Percentiles rank a stretch among this genome's conserved stretches.
These are phyloP conservation scores for Hanseniaspora occidentalis DNA, from an alignment of 805 yeast species.

Conservation along the genomic window DNA sequence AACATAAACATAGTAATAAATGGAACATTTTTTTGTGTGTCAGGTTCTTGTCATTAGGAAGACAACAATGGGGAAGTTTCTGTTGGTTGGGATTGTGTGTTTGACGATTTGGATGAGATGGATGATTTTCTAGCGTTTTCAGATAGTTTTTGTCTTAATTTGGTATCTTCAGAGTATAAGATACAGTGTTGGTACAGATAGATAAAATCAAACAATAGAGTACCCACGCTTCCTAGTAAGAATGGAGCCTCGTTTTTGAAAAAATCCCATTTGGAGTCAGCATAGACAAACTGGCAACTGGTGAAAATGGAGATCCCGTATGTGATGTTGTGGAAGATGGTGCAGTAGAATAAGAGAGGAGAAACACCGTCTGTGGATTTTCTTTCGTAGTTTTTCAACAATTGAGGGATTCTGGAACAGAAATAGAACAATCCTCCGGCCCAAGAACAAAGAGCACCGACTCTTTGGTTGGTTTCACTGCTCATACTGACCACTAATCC, in stretches of 20 bases:
- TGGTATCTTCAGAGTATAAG: slow-evolving; percentile 21
- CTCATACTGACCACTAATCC: slow-evolving; percentile 15
- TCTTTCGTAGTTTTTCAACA: slow-evolving; percentile 59
- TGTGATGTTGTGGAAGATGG: slow-evolving; percentile 63
- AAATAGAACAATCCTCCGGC: slow-evolving; percentile 63
- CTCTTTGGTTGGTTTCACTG: slow-evolving; percentile 5
- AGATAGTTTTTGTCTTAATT: slow-evolving; percentile 12
- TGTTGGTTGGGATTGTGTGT: no score
- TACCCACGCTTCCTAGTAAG: slow-evolving; percentile 76
- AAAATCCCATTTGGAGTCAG: slow-evolving; percentile 32
- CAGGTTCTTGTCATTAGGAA: neutral
- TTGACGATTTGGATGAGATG: no score
- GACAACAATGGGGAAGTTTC: neutral
- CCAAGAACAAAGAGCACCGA: slow-evolving; percentile 37
- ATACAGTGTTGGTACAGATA: slow-evolving; percentile 49
- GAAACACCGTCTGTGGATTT: slow-evolving; percentile 84
- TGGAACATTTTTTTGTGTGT: neutral
- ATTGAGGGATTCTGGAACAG: slow-evolving; percentile 73
- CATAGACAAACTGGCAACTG: slow-evolving; percentile 39
- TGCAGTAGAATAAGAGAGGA: slow-evolving; percentile 65
- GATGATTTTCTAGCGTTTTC: neutral
- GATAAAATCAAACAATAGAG: slow-evolving; percentile 60
- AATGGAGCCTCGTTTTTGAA: slow-evolving; percentile 66
- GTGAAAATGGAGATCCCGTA: slow-evolving; percentile 66
- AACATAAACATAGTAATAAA: neutral